A percentile compares a stretch with the other conserved stretches of the same genome.
phyloP scores from a whole-genome alignment of 805 yeast genomes.

The Jamesozyma jinghongensis region DNA sequence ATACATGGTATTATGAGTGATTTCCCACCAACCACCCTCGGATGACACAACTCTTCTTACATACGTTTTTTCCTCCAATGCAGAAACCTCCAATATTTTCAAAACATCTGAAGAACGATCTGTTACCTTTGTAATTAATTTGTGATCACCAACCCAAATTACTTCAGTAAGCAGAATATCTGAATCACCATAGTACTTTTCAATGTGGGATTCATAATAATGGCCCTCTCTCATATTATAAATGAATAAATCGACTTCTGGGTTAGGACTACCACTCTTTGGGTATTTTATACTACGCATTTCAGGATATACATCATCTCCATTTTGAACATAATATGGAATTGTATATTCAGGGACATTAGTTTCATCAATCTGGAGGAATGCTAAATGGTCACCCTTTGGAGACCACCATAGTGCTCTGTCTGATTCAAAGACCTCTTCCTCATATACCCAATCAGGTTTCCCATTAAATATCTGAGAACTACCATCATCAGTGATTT shows the following conservation, averaged over 20 bases:
- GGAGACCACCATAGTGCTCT: conserved; percentile 86
- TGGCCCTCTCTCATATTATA: conserved; percentile 31
- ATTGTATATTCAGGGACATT: conserved; percentile 62
- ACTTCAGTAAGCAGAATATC: conserved; percentile 57
- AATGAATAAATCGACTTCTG: conserved; percentile 47
- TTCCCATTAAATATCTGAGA: conserved; percentile 69
- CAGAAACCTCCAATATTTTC: conserved; percentile 47
- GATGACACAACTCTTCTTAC: conserved; percentile 41
- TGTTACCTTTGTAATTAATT: conserved; percentile 47
- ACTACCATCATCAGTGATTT: conserved; percentile 64
- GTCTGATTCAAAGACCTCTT: conserved; percentile 68
- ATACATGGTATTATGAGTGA: conserved; percentile 51
- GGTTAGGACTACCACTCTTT: conserved; percentile 74
- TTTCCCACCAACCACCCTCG: conserved; percentile 69
- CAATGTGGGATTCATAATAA: conserved; percentile 36
- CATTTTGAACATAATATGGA: conserved; percentile 59
- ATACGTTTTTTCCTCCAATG: conserved; percentile 28
- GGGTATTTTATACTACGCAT: conserved; percentile 63
- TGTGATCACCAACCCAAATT: conserved; percentile 53
- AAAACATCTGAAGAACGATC: conserved; percentile 61
- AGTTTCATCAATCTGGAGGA: conserved; percentile 63
- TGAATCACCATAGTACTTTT: conserved; percentile 28
- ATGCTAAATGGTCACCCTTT: conserved; percentile 53
- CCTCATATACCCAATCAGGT: conserved; percentile 94
- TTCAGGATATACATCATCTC: conserved; percentile 51